Base-by-base conservation (phyloP, 2,329 filamentous ascomycete genomes). In the Aspergillus jensenii region DNA sequence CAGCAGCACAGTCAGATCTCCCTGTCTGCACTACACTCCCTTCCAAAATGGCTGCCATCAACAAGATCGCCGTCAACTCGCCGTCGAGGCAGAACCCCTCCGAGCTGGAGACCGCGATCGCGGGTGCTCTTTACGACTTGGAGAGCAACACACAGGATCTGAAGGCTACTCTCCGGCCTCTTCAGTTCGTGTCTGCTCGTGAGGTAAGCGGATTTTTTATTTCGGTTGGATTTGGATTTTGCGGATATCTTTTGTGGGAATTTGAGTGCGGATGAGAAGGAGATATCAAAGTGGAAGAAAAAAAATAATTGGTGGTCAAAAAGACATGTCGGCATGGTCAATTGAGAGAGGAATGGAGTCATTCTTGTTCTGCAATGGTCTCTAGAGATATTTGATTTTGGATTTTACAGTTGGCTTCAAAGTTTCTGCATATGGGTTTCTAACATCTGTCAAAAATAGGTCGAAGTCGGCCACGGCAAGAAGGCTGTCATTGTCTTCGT, bases 401-500 rank as follows among this genome's bases (percentile, higher is more conserved):
- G 14, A 9, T 31, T 15, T 47, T 31, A 37, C 19, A 51, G 19
- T 39, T 33, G 17, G 23, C 4, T 37, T 50, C 7, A 27, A 39
- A 19, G 46, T 37, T 46, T 64, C 35, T 58, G 50, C 58, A 51
- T 55, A 50, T 53, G 46, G 45, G 53, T 54, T 31, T 64, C 71
- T 74, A 65, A 74, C 69, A 61, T 64, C 54, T 54, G 51, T 75
- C 9, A 79, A 76, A 78, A 77, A 74, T 77, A 99, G 95, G 95
- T 99, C 87, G 95, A 99, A 87, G 93, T 98, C 84, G 95, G 95
- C 86, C 93, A 98, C 87, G 95, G 95, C 89, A 96, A 96, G 89
- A 99, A 98, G 90, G 95, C 95, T 79, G 95, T 99, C 86, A 93
- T 96, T 87, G 96, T 99, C 90, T 99, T 99, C 90, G 95, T 99